Conservation (phyloP, 257 asterid species). For the Gentiana macrophylla region DNA sequence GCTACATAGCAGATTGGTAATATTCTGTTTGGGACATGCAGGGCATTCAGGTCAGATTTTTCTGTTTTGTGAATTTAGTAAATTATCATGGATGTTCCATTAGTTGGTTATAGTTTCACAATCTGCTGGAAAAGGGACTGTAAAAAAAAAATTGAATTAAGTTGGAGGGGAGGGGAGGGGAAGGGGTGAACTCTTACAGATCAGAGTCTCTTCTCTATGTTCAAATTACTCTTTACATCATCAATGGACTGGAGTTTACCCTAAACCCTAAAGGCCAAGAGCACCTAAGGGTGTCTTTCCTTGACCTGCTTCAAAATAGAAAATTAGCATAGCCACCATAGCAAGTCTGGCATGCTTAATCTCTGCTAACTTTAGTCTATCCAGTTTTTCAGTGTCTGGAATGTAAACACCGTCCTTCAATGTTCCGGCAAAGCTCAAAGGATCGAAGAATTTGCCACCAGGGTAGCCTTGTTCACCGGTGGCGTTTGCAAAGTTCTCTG, state of each 20-base stretch:
- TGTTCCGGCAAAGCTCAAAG: slow-evolving; percentile 57
- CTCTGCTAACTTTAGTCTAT: slow-evolving; percentile 88
- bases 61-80: too few species aligned
- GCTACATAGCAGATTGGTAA: background rate
- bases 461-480: slow-evolving; percentile 96
- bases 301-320: slow-evolving; percentile 95
- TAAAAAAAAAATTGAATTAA: too few species aligned
- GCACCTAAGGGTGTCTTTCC: slow-evolving; percentile 98
- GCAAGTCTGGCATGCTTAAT: slow-evolving; percentile 94
- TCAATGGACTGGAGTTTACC: background rate
- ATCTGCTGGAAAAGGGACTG: too few species aligned
- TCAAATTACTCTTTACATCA: slow-evolving; percentile 21
- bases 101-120: too few species aligned
- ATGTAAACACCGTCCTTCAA: slow-evolving; percentile 53
- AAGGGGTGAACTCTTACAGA: slow-evolving; percentile 3
- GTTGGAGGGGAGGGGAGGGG: too few species aligned
- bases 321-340: slow-evolving; percentile 88
- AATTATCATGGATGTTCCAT: too few species aligned
- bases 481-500: slow-evolving; percentile 75
- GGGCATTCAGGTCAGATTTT: too few species aligned
- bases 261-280: slow-evolving; percentile 54
- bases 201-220: slow-evolving; percentile 12
- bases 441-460: slow-evolving; percentile 92
- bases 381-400: slow-evolving; percentile 79
- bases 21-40: background rate